A percentile compares a stretch with the other conserved stretches of the same genome.
Conservation (phyloP, 768 basidiomycete genomes). For the Mrakia blollopis region DNA sequence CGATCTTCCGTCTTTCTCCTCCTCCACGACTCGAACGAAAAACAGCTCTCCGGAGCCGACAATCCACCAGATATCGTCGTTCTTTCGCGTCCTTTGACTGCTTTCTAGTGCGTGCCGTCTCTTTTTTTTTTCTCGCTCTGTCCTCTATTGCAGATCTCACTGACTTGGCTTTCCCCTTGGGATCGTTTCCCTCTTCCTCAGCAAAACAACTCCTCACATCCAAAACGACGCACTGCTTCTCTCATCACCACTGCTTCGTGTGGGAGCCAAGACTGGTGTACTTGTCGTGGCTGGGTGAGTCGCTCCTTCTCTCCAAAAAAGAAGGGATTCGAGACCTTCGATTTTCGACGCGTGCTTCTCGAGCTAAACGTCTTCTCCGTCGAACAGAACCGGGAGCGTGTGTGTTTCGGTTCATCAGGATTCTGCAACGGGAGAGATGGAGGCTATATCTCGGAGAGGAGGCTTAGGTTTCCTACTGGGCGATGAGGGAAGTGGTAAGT, state of each 20-base stretch:
- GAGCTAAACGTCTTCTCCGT: neutral
- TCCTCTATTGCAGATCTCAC: no score
- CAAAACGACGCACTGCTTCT: slow-evolving; percentile 28
- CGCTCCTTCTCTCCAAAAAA: neutral
- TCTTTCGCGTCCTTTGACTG: neutral
- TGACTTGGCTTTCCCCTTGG: neutral
- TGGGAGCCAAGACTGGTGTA: slow-evolving; percentile 1
- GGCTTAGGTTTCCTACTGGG: slow-evolving; percentile 25
- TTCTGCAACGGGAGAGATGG: neutral
- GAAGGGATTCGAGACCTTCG: neutral
- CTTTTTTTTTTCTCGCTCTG: neutral
- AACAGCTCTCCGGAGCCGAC: slow-evolving; percentile 17
- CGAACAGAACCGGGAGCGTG: neutral
- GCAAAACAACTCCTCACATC: slow-evolving; percentile 8
- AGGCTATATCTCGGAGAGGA: slow-evolving; percentile 13
- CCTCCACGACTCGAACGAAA: neutral
- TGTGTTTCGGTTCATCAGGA: neutral
- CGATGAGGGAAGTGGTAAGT: slow-evolving; percentile 26
- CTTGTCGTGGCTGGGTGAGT: slow-evolving; percentile 23
- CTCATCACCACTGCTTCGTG: slow-evolving; percentile 14
- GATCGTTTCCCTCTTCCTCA: neutral
- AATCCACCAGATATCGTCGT: slow-evolving; percentile 11
- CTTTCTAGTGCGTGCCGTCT: slow-evolving; percentile 12
- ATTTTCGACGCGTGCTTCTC: neutral
- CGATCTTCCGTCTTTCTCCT: neutral